Conservation (phyloP, 1,284 basidiomycete genomes). For the Ceratobasidium sp. region DNA sequence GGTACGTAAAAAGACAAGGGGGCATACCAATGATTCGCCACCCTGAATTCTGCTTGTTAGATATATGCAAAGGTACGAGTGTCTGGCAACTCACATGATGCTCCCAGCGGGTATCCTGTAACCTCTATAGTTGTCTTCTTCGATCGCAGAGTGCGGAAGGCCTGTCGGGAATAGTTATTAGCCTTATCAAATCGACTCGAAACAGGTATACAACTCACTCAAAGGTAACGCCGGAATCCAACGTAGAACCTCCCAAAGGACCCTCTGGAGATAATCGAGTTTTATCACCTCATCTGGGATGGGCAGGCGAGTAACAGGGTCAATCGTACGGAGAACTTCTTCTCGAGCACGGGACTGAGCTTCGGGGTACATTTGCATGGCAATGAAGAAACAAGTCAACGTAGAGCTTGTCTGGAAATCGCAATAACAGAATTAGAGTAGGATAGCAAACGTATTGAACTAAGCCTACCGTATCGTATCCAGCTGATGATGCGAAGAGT, state of each 20-base stretch:
- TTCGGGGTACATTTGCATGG: conserved; percentile 33
- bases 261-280: conserved; percentile 24
- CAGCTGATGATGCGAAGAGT: not conserved
- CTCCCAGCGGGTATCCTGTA: conserved; percentile 35
- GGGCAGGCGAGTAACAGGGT: conserved; percentile 24
- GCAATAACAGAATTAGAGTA: not conserved
- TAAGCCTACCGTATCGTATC: conserved; percentile 20
- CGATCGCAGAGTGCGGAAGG: conserved; percentile 21
- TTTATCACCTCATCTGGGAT: conserved; percentile 10
- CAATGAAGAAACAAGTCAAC: conserved; percentile 24
- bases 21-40: conserved; percentile 15
- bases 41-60: not conserved
- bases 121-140: conserved; percentile 30
- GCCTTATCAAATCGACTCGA: not conserved
- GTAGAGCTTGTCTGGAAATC: conserved; percentile 9
- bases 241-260: conserved; percentile 19
- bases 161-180: not conserved
- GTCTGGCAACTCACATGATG: conserved; percentile 1
- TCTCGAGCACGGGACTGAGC: conserved; percentile 36
- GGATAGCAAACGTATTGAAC: not conserved
- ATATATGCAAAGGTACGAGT: not conserved
- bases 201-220: not conserved
- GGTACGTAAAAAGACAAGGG: not conserved
- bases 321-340: conserved; percentile 26
- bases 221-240: conserved; percentile 34